Percentiles rank a stretch among this genome's conserved stretches.
These are phyloP conservation scores for Stentor coeruleus DNA, from an alignment of 73 alveolate genomes.

Conservation along the genomic window DNA sequence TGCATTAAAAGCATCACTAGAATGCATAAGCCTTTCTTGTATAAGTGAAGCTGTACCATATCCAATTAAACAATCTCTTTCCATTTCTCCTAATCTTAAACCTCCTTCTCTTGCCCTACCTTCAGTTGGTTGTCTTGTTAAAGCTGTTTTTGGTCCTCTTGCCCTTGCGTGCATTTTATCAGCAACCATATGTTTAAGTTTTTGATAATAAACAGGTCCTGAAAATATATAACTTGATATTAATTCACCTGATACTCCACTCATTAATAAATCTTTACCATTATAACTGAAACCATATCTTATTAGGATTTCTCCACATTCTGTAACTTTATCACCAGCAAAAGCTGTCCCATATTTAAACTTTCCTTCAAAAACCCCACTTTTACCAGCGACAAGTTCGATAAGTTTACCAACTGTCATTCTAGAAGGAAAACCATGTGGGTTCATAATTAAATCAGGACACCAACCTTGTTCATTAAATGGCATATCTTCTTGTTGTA, in stretches of 20 bases:
- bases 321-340: conserved; percentile 92
- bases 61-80: conserved; percentile 98
- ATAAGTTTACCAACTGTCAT: conserved; percentile 99
- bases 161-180: conserved; percentile 99
- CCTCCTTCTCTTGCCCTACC: conserved; percentile 99
- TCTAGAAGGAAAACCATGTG: conserved; percentile 99
- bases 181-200: conserved; percentile 98
- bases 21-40: conserved; percentile 93
- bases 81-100: conserved; percentile 97
- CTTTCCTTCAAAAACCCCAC: conserved; percentile 90
- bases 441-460: conserved; percentile 99
- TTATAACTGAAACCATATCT: conserved; percentile 82
- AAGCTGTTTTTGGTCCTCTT: conserved; percentile 91
- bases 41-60: conserved; percentile 96
- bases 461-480: conserved; percentile 97
- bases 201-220: conserved; percentile 99
- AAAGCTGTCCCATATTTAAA: conserved; percentile 96
- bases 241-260: conserved; percentile 99
- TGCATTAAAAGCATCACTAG: conserved; percentile 91
- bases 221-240: conserved; percentile 84
- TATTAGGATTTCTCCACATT: conserved; percentile 74
- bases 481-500: conserved; percentile 98
- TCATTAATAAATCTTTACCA: conserved; percentile 93
- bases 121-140: conserved; percentile 98
- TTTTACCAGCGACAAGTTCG: conserved; percentile 88